phyloP scores from a whole-genome alignment of 2,329 filamentous ascomycete species.

The Fusarium torulosum region DNA sequence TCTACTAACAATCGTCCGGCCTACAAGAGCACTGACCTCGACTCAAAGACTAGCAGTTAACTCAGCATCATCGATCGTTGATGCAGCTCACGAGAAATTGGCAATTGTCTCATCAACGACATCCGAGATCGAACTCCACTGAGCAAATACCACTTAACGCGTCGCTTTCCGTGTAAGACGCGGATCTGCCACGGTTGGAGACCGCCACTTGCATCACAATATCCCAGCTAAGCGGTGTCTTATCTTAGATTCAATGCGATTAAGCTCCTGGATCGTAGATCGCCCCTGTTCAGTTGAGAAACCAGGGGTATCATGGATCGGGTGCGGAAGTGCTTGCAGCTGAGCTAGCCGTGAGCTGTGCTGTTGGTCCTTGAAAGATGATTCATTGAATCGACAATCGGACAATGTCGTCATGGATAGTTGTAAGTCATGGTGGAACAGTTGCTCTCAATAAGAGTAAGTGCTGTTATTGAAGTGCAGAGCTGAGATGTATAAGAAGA shows the following conservation, averaged over 20 bases:
- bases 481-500: conserved; percentile 26
- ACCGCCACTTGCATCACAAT: conserved; percentile 29
- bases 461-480: neutral
- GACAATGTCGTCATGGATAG: conserved; percentile 46
- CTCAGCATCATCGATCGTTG: conserved; percentile 30
- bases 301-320: conserved; percentile 22
- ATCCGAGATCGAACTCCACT: conserved; percentile 16
- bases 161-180: neutral
- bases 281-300: neutral
- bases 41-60: conserved; percentile 10
- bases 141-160: conserved; percentile 4
- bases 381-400: conserved; percentile 34
- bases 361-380: conserved; percentile 30
- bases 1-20: neutral
- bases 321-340: conserved; percentile 23
- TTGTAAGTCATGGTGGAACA: conserved; percentile 30
- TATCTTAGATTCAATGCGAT: conserved; percentile 17
- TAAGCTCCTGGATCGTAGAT: conserved; percentile 27
- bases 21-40: conserved; percentile 16
- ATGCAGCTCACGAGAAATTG: neutral
- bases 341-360: conserved; percentile 8
- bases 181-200: conserved; percentile 3
- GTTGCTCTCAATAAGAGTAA: neutral
- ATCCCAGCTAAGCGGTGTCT: conserved; percentile 24
- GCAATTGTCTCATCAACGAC: conserved; percentile 22